Evolutionary conservation across 108 stramenopile species (phyloP).

Genomic region (Nannochloropsis salina): DNA sequence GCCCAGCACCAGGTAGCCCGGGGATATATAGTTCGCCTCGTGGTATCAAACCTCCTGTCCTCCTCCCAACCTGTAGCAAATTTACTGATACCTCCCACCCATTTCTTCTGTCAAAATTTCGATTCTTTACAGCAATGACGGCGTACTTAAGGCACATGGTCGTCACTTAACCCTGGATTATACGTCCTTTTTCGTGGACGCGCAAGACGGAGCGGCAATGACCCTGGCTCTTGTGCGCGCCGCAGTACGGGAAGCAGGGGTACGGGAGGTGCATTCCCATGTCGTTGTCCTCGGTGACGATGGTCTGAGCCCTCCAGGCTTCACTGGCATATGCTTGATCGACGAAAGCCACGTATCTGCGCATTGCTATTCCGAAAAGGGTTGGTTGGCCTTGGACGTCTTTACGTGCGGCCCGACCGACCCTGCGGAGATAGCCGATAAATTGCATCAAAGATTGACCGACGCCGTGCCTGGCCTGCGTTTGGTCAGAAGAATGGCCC

Average conservation of each 20-base stretch:
- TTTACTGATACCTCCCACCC: neutral
- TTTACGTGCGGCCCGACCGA: conserved; percentile 6
- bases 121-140: neutral
- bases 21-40: too few species aligned
- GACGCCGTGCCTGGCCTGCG: neutral
- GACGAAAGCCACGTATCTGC: conserved; percentile 10
- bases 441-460: neutral
- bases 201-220: neutral
- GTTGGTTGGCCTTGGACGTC: conserved; percentile 18
- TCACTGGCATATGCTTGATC: conserved; percentile 13
- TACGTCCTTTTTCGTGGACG: conserved; percentile 9
- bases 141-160: neutral
- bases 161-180: neutral
- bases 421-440: neutral
- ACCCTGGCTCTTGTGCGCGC: neutral
- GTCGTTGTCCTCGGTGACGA: neutral
- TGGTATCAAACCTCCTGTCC: too few species aligned
- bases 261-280: neutral
- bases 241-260: neutral
- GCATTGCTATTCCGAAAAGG: neutral
- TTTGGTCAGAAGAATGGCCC: neutral
- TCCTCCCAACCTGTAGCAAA: too few species aligned
- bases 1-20: too few species aligned
- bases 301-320: conserved; percentile 1
- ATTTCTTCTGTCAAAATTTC: neutral